Conservation (phyloP, 2,329 filamentous ascomycete genomes). For the Huntiella savannae region DNA sequence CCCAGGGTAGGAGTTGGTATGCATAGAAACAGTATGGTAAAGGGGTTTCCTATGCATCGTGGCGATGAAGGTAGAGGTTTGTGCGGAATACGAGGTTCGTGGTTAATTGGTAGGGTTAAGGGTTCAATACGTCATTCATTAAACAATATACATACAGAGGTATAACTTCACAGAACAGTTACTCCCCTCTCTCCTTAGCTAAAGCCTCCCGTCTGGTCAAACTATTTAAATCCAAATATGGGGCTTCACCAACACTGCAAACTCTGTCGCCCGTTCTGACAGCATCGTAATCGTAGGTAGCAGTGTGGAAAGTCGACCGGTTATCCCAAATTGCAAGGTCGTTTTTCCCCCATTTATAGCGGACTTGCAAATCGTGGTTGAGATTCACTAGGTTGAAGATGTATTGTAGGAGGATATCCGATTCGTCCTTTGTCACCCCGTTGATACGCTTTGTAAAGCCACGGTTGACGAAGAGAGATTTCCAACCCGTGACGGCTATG, state of each 20-base stretch:
- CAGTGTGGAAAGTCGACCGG: slow-evolving; percentile 35
- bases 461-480: slow-evolving; percentile 31
- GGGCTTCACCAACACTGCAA: slow-evolving; percentile 34
- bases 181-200: background rate
- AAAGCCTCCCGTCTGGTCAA: slow-evolving; percentile 16
- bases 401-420: slow-evolving; percentile 29
- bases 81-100: too few relatives aligned
- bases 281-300: slow-evolving; percentile 37
- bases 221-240: slow-evolving; percentile 32
- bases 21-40: too few relatives aligned
- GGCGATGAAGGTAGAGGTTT: too few relatives aligned
- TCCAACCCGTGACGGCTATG: slow-evolving; percentile 34
- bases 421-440: slow-evolving; percentile 33
- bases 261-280: slow-evolving; percentile 31
- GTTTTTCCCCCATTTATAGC: slow-evolving; percentile 33
- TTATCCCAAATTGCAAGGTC: slow-evolving; percentile 20
- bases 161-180: background rate
- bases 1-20: too few relatives aligned
- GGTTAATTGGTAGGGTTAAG: too few relatives aligned
- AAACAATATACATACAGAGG: background rate
- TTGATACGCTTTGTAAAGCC: slow-evolving; percentile 36
- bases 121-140: background rate
- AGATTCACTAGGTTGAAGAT: slow-evolving; percentile 29
- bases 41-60: too few relatives aligned
- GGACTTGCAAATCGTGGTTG: slow-evolving; percentile 38